Conservation (phyloP, 768 basidiomycete genomes). For the Lactifluus hygrophoroides region DNA sequence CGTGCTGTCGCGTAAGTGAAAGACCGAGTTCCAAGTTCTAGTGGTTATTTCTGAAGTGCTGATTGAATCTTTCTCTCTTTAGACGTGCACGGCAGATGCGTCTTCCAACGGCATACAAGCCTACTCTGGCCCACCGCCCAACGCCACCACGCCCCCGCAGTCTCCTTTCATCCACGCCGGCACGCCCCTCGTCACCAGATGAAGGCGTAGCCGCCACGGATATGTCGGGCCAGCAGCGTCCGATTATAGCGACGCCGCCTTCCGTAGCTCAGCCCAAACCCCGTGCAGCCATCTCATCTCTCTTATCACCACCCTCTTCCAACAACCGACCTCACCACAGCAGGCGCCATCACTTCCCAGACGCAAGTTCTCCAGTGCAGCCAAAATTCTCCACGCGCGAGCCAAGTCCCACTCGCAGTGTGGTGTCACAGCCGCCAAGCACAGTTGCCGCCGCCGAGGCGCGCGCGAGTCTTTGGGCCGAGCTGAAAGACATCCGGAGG, state of each 20-base stretch:
- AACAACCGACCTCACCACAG: not conserved
- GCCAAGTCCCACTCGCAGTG: constrained; percentile 31
- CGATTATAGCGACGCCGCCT: constrained; percentile 23
- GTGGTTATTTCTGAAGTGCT: not conserved
- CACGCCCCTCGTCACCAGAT: constrained; percentile 19
- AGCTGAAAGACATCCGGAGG: constrained; percentile 18
- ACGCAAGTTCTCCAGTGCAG: constrained; percentile 25
- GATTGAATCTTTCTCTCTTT: constrained; percentile 12
- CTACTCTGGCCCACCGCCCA: constrained; percentile 30
- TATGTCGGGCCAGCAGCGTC: not conserved
- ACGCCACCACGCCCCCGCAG: constrained; percentile 26
- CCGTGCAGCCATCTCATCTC: constrained; percentile 8
- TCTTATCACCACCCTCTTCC: not conserved
- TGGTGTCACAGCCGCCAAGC: constrained; percentile 18
- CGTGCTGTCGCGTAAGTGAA: constrained; percentile 76
- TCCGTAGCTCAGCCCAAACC: constrained; percentile 16
- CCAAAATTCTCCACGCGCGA: constrained; percentile 30
- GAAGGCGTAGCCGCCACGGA: not conserved
- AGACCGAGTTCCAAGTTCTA: too few species aligned
- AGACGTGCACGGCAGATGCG: constrained; percentile 80
- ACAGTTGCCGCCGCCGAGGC: not conserved
- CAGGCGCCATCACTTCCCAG: not conserved
- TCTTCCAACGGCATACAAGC: constrained; percentile 42
- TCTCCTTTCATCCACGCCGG: constrained; percentile 23
- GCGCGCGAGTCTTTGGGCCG: constrained; percentile 17